Evolutionary conservation across 148 eudicot species (phyloP).

Genomic region (Heliamphora exappendiculata): DNA sequence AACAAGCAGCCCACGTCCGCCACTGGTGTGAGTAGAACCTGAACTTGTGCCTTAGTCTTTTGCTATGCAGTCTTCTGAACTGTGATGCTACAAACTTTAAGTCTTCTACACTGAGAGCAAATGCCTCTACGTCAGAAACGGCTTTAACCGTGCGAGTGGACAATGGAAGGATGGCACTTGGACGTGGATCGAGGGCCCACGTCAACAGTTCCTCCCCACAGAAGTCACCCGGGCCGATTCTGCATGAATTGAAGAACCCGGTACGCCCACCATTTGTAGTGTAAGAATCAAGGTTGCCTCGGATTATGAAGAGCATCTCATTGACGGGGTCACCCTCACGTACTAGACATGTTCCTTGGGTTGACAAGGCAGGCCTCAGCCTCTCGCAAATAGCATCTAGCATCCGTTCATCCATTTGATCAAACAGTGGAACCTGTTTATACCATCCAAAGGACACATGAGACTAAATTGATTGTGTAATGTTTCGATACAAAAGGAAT

Average conservation of each 20-base stretch:
- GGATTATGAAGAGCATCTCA: slow-evolving; percentile 79
- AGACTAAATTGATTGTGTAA: no score
- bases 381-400: slow-evolving; percentile 84
- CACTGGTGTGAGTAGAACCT: slow-evolving; percentile 78
- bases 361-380: slow-evolving; percentile 60
- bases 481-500: no score
- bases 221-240: slow-evolving; percentile 63
- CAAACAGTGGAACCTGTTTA: slow-evolving; percentile 71
- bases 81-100: slow-evolving; percentile 79
- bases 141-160: slow-evolving; percentile 80
- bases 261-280: slow-evolving; percentile 85
- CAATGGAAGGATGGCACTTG: slow-evolving; percentile 55
- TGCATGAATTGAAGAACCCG: slow-evolving; percentile 68
- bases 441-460: no score
- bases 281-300: slow-evolving; percentile 66
- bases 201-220: slow-evolving; percentile 84
- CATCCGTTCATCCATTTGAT: slow-evolving; percentile 74
- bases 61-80: slow-evolving; percentile 65
- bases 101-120: slow-evolving; percentile 64
- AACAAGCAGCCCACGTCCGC: slow-evolving; percentile 85
- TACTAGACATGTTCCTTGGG: slow-evolving; percentile 53
- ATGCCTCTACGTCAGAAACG: slow-evolving; percentile 74
- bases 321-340: slow-evolving; percentile 82
- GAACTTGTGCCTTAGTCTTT: slow-evolving; percentile 67
- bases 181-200: slow-evolving; percentile 68